Evolutionary conservation across 2,329 filamentous ascomycete genomes (phyloP).

Genomic region (Rhexocercosporidium sp.): DNA sequence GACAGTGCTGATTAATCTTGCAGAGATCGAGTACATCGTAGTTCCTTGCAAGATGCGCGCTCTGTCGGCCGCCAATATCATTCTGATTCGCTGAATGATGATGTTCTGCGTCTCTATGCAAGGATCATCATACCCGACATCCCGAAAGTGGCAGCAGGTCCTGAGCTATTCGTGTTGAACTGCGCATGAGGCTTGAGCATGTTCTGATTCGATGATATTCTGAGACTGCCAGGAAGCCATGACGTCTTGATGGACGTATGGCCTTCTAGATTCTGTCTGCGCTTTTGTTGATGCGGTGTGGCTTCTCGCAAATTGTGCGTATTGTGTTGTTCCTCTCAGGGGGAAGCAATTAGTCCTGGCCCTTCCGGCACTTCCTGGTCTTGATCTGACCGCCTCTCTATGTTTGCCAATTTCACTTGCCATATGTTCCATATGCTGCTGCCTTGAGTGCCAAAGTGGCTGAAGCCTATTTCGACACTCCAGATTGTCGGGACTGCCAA

Average conservation of each 20-base stretch:
- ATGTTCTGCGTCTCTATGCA: not conserved
- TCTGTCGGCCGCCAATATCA: constrained; percentile 4
- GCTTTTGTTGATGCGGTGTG: constrained; percentile 18
- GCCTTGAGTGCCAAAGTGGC: not conserved
- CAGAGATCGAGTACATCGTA: constrained; percentile 8
- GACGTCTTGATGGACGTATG: constrained; percentile 5
- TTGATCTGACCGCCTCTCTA: constrained; percentile 16
- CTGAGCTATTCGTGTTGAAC: not conserved
- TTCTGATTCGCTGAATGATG: not conserved
- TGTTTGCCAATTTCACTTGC: not conserved
- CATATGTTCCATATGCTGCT: not conserved
- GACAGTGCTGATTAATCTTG: constrained; percentile 4
- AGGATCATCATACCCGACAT: not conserved
- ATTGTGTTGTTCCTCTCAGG: not conserved
- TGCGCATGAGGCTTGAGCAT: not conserved
- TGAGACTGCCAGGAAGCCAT: constrained; percentile 2
- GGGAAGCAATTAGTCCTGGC: not conserved
- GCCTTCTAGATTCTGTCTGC: constrained; percentile 6
- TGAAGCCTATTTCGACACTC: constrained; percentile 10
- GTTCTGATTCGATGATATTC: not conserved
- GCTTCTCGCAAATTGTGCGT: not conserved
- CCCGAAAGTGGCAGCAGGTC: not conserved
- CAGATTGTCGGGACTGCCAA: constrained; percentile 6
- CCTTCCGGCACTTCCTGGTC: not conserved
- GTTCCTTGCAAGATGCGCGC: not conserved